Percentiles rank a stretch among this genome's conserved stretches.
Conservation (phyloP, 257 asterid species). For the Cynanchum wilfordii region DNA sequence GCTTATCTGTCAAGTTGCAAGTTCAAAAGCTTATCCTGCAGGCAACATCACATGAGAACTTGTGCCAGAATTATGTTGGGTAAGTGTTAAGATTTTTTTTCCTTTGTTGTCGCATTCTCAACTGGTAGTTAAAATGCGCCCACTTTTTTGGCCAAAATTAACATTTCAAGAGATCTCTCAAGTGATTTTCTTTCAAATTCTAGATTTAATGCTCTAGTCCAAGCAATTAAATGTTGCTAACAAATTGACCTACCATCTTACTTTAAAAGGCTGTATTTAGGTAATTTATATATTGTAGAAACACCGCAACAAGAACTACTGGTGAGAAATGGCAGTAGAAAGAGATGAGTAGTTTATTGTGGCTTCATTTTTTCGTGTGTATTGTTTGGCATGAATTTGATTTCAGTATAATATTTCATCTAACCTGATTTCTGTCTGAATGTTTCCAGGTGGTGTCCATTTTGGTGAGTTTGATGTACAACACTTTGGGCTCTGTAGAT, state of each 20-base stretch:
- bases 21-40: slow-evolving; percentile 94
- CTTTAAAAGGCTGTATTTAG: no score
- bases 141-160: neutral
- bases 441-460: slow-evolving; percentile 97
- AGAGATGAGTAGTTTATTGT: neutral
- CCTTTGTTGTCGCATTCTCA: neutral
- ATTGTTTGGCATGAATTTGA: neutral
- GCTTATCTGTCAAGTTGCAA: slow-evolving; percentile 82
- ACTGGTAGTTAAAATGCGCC: neutral
- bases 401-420: neutral
- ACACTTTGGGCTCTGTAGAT: slow-evolving; percentile 12
- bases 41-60: slow-evolving; percentile 83
- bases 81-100: slow-evolving; percentile 24
- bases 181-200: neutral
- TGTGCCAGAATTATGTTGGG: slow-evolving; percentile 99
- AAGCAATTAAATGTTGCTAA: neutral
- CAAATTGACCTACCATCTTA: neutral
- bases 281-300: no score
- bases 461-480: slow-evolving; percentile 51
- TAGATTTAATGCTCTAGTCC: neutral
- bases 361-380: neutral
- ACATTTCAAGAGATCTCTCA: no score
- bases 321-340: neutral
- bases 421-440: slow-evolving; percentile 1
- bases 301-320: neutral